phyloP scores from a whole-genome alignment of 2,329 filamentous ascomycete genomes.

The Verticillium nubilum region DNA sequence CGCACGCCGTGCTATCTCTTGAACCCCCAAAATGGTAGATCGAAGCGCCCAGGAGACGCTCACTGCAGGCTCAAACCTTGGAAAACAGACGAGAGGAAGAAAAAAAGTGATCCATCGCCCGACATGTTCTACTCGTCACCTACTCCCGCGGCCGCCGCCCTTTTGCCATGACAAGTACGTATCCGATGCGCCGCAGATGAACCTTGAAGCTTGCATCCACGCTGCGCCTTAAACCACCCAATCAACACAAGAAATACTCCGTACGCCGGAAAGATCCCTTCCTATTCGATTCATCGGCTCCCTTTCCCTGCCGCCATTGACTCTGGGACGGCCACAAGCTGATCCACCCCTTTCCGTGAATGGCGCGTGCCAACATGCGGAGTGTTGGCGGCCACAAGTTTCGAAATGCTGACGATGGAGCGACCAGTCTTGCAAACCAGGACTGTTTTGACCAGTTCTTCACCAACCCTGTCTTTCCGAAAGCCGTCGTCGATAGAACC shows the following conservation, averaged over 20 bases:
- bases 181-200: not conserved
- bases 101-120: not conserved
- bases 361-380: not conserved
- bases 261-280: too few relatives aligned
- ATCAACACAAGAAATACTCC: too few relatives aligned
- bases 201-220: too few relatives aligned
- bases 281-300: too few relatives aligned
- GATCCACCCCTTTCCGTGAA: not conserved
- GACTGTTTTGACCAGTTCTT: not conserved
- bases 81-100: not conserved
- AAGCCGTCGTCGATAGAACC: not conserved
- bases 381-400: not conserved
- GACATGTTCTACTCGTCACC: not conserved
- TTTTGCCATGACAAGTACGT: not conserved
- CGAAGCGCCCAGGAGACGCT: not conserved
- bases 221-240: too few relatives aligned
- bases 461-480: not conserved
- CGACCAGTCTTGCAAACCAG: not conserved
- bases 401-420: not conserved
- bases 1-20: not conserved
- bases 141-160: not conserved
- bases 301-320: too few relatives aligned
- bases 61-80: not conserved
- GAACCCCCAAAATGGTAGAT: not conserved
- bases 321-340: not conserved